phyloP scores from a whole-genome alignment of 1,139 yeast genomes.

The Diutina pseudorugosa region DNA sequence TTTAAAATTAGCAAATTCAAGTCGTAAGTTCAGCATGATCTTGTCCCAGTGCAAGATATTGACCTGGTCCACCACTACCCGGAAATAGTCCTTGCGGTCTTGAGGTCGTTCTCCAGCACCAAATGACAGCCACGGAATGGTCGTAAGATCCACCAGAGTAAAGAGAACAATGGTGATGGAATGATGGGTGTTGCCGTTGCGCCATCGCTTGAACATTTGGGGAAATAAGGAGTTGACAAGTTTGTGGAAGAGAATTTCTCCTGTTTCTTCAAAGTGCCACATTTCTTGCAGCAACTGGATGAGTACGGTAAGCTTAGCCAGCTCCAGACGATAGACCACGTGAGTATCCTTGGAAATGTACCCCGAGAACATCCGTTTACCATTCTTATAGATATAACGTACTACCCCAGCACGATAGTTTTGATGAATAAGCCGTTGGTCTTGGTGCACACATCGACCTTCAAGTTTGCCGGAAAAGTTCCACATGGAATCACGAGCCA shows the following conservation, averaged over 20 bases:
- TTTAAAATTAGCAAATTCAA: constrained; percentile 77
- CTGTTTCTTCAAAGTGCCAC: constrained; percentile 98
- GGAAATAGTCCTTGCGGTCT: constrained; percentile 64
- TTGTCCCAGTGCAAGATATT: constrained; percentile 80
- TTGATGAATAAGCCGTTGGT: constrained; percentile 54
- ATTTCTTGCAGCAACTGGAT: constrained; percentile 88
- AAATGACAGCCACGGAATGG: constrained; percentile 40
- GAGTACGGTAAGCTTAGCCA: constrained; percentile 72
- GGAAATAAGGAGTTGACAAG: constrained; percentile 87
- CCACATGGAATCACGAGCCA: constrained; percentile 95
- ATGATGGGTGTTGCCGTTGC: constrained; percentile 78
- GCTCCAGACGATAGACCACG: constrained; percentile 78
- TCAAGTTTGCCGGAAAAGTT: constrained; percentile 50
- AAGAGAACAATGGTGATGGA: constrained; percentile 82
- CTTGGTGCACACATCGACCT: constrained; percentile 52
- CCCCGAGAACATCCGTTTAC: constrained; percentile 48
- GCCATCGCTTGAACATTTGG: constrained; percentile 79
- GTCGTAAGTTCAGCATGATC: constrained; percentile 77
- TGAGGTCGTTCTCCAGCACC: constrained; percentile 64
- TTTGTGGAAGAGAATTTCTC: constrained; percentile 88
- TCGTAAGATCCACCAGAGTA: constrained; percentile 65
- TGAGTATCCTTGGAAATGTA: constrained; percentile 68
- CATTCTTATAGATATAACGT: constrained; percentile 57
- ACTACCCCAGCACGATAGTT: constrained; percentile 50
- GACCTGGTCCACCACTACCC: constrained; percentile 94